These are phyloP conservation scores for Ciborinia camelliae DNA, from an alignment of 2,329 filamentous ascomycete genomes.

Conservation along the genomic window DNA sequence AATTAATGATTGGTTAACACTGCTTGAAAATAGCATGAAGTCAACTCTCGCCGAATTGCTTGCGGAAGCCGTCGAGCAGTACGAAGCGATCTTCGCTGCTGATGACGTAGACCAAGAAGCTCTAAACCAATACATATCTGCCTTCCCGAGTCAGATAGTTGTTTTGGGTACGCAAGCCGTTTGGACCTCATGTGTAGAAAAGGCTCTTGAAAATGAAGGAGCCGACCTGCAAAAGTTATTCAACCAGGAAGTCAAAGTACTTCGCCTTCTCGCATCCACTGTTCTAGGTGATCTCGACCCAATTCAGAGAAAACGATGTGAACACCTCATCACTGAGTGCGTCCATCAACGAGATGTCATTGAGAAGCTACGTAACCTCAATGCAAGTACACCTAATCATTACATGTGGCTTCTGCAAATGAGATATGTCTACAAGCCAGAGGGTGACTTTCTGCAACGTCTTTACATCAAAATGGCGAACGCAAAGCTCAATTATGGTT, in stretches of 20 bases:
- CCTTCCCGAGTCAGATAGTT: constrained; percentile 90
- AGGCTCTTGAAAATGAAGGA: constrained; percentile 69
- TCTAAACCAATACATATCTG: constrained; percentile 75
- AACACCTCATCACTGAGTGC: constrained; percentile 97
- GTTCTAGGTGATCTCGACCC: constrained; percentile 86
- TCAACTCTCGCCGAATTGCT: constrained; percentile 86
- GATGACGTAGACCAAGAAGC: constrained; percentile 65
- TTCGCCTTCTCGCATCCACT: constrained; percentile 80
- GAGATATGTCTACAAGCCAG: constrained; percentile 85
- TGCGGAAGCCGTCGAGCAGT: constrained; percentile 79
- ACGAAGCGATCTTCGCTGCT: constrained; percentile 71
- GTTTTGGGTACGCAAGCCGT: constrained; percentile 90
- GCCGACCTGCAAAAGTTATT: constrained; percentile 66
- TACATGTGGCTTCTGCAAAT: constrained; percentile 95
- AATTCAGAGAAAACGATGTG: constrained; percentile 91
- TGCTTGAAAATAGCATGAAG: constrained; percentile 92
- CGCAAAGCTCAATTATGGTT: constrained; percentile 90
- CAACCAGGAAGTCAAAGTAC: constrained; percentile 77
- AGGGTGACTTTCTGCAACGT: constrained; percentile 77
- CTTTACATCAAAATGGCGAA: constrained; percentile 96
- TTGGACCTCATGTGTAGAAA: constrained; percentile 87
- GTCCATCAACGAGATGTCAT: constrained; percentile 96
- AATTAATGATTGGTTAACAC: constrained; percentile 98
- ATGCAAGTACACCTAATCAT: constrained; percentile 72
- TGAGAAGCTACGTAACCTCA: constrained; percentile 74